Conservation (phyloP, 768 basidiomycete species). For the Xanthoconium purpureum region DNA sequence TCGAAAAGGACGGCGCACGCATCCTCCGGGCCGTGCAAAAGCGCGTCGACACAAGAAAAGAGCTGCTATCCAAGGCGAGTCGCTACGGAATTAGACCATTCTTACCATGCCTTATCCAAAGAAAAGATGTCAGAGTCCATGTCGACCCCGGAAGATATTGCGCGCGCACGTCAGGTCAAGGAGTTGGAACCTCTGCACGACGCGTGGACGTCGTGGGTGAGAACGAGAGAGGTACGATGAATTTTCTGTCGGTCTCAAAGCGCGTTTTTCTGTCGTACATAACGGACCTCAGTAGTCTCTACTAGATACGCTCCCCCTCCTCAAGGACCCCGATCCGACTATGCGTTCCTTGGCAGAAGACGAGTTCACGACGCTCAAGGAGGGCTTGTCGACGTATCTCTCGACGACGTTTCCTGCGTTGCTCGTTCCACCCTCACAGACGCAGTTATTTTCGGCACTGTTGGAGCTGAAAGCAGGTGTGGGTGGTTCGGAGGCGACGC, state of each 20-base stretch:
- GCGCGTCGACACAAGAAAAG: slow-evolving; percentile 49
- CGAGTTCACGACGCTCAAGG: slow-evolving; percentile 52
- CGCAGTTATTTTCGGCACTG: slow-evolving; percentile 67
- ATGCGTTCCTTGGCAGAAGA: slow-evolving; percentile 74
- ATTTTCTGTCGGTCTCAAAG: not conserved
- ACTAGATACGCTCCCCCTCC: slow-evolving; percentile 56
- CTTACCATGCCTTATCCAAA: not conserved
- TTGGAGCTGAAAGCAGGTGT: slow-evolving; percentile 92
- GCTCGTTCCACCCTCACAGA: slow-evolving; percentile 69
- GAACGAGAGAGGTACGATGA: slow-evolving; percentile 53
- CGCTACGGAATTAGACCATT: not conserved
- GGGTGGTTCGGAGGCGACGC: slow-evolving; percentile 83
- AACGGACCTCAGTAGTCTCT: slow-evolving; percentile 52
- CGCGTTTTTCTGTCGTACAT: not conserved
- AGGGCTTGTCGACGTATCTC: slow-evolving; percentile 27
- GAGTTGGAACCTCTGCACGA: slow-evolving; percentile 64
- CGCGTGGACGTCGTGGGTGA: slow-evolving; percentile 66
- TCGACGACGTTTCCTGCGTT: slow-evolving; percentile 59
- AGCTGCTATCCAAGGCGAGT: slow-evolving; percentile 44
- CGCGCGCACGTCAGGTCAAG: slow-evolving; percentile 57
- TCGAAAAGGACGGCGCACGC: slow-evolving; percentile 45
- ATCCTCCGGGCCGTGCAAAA: slow-evolving; percentile 54
- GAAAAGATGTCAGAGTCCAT: slow-evolving; percentile 53
- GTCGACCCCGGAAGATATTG: slow-evolving; percentile 55
- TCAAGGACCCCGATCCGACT: slow-evolving; percentile 68